Percentiles rank a stretch among this genome's conserved stretches.
Conservation (phyloP, 2,329 filamentous ascomycete genomes). For the Phialophora expanda region DNA sequence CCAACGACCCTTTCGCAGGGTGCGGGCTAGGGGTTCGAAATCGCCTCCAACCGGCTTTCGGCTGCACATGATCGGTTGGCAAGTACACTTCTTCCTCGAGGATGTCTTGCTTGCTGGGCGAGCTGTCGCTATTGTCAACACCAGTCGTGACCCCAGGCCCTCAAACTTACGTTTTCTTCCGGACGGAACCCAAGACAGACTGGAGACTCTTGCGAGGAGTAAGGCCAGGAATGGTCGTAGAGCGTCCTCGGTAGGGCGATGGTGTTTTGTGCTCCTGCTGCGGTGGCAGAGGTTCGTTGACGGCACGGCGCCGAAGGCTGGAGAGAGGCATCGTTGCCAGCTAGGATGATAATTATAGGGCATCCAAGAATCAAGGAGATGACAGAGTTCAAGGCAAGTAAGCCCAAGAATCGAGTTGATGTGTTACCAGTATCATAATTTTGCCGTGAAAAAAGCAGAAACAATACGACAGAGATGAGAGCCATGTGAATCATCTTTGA, state of each 20-base stretch:
- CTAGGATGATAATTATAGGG: not conserved
- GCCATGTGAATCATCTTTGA: not conserved
- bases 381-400: not conserved
- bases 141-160: not conserved
- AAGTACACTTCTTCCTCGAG: constrained; percentile 24
- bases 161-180: constrained; percentile 11
- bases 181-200: constrained; percentile 24
- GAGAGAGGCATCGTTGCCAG: constrained; percentile 28
- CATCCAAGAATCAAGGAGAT: constrained; percentile 2
- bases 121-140: constrained; percentile 8
- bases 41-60: constrained; percentile 14
- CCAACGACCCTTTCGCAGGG: constrained; percentile 22
- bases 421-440: constrained; percentile 3
- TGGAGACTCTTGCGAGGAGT: constrained; percentile 30
- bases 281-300: not conserved
- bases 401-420: not conserved
- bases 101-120: constrained; percentile 12
- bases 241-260: constrained; percentile 18
- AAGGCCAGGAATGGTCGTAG: constrained; percentile 20
- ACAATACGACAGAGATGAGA: not conserved
- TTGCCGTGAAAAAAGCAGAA: not conserved
- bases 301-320: constrained; percentile 28
- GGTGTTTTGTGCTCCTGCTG: constrained; percentile 15
- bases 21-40: constrained; percentile 30
- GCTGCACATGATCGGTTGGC: constrained; percentile 16